Base-by-base conservation (phyloP, 257 asterid genomes). In the Nicotiana attenuata region DNA sequence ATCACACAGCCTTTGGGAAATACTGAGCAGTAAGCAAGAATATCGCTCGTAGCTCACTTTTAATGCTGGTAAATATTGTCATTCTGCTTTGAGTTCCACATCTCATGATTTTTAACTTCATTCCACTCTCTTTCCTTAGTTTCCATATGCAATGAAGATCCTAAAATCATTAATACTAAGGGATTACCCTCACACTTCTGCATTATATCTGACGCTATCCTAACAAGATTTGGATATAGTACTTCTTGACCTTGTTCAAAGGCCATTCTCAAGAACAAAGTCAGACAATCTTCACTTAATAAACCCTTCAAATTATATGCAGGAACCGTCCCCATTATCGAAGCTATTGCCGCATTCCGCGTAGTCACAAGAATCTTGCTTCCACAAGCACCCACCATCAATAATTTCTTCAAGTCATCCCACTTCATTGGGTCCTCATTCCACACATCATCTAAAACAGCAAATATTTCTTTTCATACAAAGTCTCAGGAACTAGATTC, bases 401-500 rank as follows among this genome's bases (percentile, higher is more conserved):
- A 82, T 0, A 76, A 69, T 29, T 81, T 77, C 76, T 67, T 86
- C 53, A 88, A 60, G 5, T 47, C 63, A 24, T 86, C 85, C 89
- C 84, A 86, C 38, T 82, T 14, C 59, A 55, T 2, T 16, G 61
- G 26, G 4, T 84, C 80, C 35, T 84, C 84, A 76, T 80, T 88
- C 89, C 91, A 86, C 2, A 86, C 82, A 83, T 85, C 91, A 26
- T 86, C 89, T 77, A 88, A 47, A 52, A 82, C 81, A 76, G 55
- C 5, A 88, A 65, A 82, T 55, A 88, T 1, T 33, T 69, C 41
- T 41, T 81, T 8, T 82, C 88, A 56, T 59, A 64, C 87, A 88
- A 65, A 56, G 47, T 69, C 10, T 86, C 50, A 16, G 17, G 85
- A 68, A 88, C 81, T 0, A 7, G 56, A 13, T 76, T 80, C 73